Percentiles rank a stretch among this genome's conserved stretches.
phyloP scores from a whole-genome alignment of 441 rosid genomes.

The Rhodomyrtus psidioides region DNA sequence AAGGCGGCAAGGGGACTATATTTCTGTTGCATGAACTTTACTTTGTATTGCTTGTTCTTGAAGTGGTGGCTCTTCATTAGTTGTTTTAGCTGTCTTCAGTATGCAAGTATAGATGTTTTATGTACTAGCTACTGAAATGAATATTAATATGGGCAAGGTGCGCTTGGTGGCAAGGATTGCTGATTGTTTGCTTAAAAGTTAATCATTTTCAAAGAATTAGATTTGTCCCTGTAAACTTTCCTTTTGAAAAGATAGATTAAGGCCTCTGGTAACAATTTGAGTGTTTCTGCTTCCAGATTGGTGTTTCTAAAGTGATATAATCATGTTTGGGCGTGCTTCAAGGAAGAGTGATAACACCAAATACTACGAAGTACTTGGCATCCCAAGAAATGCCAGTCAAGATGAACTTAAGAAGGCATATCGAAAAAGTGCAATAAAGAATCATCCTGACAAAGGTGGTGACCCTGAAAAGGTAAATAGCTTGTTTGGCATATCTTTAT shows the following conservation, averaged over 20 bases:
- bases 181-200: background rate
- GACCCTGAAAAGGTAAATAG: constrained; percentile 32
- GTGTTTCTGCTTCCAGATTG: background rate
- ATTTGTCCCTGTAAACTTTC: background rate
- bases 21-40: background rate
- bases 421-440: constrained; percentile 5
- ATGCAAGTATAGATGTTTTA: background rate
- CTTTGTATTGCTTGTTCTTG: background rate
- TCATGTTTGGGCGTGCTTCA: constrained; percentile 32
- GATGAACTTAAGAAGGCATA: constrained; percentile 14
- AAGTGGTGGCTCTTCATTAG: background rate
- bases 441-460: constrained; percentile 22
- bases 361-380: constrained; percentile 30
- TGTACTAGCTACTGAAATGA: background rate
- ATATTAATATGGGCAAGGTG: background rate
- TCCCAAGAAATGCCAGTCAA: constrained; percentile 14
- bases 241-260: background rate
- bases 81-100: background rate
- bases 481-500: background rate
- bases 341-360: constrained; percentile 26
- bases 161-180: background rate
- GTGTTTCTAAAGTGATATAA: background rate
- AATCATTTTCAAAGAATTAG: background rate
- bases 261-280: background rate
- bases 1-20: background rate